A percentile compares a stretch with the other conserved stretches of the same genome.
Evolutionary conservation across 179 eudicot species (phyloP).

Genomic region (Gypsophila paniculata): DNA sequence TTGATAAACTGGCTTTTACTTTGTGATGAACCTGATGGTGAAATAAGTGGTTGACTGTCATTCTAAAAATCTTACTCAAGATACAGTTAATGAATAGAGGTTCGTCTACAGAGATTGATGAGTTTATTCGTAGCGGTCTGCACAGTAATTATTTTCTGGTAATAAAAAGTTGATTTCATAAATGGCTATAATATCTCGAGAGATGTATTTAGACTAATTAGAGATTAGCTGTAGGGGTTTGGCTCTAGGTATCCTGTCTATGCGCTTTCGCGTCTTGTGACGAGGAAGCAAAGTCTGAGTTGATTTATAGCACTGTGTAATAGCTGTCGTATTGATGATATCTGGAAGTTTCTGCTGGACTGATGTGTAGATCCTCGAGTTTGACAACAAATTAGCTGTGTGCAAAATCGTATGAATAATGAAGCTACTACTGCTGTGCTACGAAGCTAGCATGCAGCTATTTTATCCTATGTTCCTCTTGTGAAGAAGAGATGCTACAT

Average conservation of each 20-base stretch:
- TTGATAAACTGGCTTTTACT: not conserved
- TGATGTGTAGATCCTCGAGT: not conserved
- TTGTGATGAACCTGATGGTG: not conserved
- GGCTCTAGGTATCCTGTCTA: not conserved
- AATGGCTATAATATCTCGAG: conserved; percentile 4
- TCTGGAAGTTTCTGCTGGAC: not conserved
- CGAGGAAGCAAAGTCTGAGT: not conserved
- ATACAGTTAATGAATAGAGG: not conserved
- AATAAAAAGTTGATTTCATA: not conserved
- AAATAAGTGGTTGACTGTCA: not conserved
- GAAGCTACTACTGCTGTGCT: not conserved
- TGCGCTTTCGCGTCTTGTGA: not conserved
- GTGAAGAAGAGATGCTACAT: too few species aligned
- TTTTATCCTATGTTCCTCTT: too few species aligned
- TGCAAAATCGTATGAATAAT: not conserved
- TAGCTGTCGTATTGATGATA: not conserved
- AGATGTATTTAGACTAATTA: not conserved
- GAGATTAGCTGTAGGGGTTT: not conserved
- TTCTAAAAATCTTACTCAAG: not conserved
- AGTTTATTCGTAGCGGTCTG: not conserved
- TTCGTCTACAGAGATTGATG: not conserved
- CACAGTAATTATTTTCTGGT: not conserved
- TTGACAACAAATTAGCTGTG: not conserved
- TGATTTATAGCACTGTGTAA: conserved; percentile 7
- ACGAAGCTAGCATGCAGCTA: not conserved